phyloP scores from a whole-genome alignment of 2,329 filamentous ascomycete genomes.

The Macroventuria anomochaeta region DNA sequence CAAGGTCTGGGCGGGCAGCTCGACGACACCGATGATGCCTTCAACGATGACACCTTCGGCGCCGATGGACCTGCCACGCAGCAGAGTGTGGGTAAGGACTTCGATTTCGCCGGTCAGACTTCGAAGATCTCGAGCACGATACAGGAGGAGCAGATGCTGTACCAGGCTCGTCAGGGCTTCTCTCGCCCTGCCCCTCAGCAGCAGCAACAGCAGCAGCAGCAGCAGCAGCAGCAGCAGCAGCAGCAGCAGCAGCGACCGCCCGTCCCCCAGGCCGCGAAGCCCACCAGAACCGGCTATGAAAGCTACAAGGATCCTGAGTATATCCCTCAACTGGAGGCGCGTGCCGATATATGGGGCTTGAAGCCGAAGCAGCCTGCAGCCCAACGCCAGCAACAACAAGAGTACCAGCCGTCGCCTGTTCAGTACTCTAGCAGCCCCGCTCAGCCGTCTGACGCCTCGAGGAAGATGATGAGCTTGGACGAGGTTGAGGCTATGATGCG shows the following conservation, averaged over 20 bases:
- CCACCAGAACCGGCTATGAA: constrained; percentile 84
- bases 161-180: constrained; percentile 69
- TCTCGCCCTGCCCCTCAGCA: constrained; percentile 59
- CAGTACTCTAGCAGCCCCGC: constrained; percentile 27
- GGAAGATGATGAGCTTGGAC: constrained; percentile 93
- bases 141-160: constrained; percentile 88
- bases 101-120: constrained; percentile 95
- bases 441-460: constrained; percentile 44
- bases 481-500: constrained; percentile 96
- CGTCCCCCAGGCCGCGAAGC: constrained; percentile 59
- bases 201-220: constrained; percentile 56
- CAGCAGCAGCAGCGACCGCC: constrained; percentile 55
- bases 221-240: constrained; percentile 58
- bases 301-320: constrained; percentile 85
- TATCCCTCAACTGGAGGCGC: constrained; percentile 88
- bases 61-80: constrained; percentile 57
- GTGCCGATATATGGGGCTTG: constrained; percentile 90
- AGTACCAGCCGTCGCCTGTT: constrained; percentile 21
- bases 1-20: constrained; percentile 91
- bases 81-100: constrained; percentile 80
- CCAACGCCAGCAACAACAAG: constrained; percentile 36
- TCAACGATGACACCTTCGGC: constrained; percentile 95
- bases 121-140: constrained; percentile 85
- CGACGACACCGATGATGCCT: constrained; percentile 88
- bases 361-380: constrained; percentile 63